Percentiles rank a stretch among this genome's conserved stretches.
Conservation (phyloP, 2,329 filamentous ascomycete genomes). For the Lachnellula suecica region DNA sequence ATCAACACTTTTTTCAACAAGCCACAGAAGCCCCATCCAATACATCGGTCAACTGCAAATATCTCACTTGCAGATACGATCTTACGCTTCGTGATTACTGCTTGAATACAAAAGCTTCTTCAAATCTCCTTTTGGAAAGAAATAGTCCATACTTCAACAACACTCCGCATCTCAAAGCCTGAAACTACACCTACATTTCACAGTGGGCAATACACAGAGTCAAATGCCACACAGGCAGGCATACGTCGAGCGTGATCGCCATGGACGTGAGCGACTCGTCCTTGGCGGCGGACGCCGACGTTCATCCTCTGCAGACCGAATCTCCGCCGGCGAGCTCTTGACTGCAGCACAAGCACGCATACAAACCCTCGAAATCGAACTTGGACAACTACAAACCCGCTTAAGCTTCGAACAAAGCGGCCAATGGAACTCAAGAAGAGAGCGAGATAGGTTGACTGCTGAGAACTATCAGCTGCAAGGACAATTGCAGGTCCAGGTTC, state of each 20-base stretch:
- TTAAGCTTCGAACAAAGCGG: constrained; percentile 18
- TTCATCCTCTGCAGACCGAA: neutral
- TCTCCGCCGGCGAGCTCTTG: constrained; percentile 17
- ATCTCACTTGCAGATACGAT: neutral
- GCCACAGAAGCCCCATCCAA: neutral
- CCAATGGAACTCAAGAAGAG: constrained; percentile 15
- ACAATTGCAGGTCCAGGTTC: constrained; percentile 14
- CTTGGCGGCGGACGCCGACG: constrained; percentile 4
- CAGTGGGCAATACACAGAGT: constrained; percentile 19
- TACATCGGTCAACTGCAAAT: neutral
- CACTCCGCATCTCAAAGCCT: constrained; percentile 5
- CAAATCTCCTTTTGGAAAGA: no score
- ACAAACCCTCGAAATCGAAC: constrained; percentile 13
- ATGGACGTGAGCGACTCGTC: constrained; percentile 21
- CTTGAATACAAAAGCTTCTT: neutral
- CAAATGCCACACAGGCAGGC: constrained; percentile 16
- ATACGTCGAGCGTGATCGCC: constrained; percentile 19
- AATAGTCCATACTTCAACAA: neutral
- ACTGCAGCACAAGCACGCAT: constrained; percentile 19
- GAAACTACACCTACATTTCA: constrained; percentile 10
- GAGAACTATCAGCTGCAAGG: constrained; percentile 18
- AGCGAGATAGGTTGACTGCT: constrained; percentile 14
- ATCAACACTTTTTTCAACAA: neutral
- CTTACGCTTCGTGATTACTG: neutral
- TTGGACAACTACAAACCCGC: constrained; percentile 14